Conservation (phyloP, 2,329 filamentous ascomycete species). For the Fusarium armeniacum region DNA sequence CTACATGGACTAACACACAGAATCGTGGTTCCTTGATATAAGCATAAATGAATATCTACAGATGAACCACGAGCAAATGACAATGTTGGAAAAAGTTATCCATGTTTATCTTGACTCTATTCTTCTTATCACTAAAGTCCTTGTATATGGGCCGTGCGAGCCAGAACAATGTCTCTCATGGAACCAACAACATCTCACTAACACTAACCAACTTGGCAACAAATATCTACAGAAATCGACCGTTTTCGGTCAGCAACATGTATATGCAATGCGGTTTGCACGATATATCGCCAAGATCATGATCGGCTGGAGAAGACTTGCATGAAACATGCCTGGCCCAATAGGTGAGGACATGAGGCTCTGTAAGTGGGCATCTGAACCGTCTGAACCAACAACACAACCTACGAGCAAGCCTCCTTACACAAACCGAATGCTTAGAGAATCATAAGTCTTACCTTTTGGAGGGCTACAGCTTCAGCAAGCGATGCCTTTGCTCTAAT, state of each 20-base stretch:
- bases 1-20: too few relatives aligned
- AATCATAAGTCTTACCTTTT: too few relatives aligned
- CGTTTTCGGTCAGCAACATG: too few relatives aligned
- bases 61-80: too few relatives aligned
- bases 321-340: conserved; percentile 1
- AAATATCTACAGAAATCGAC: not conserved
- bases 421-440: not conserved
- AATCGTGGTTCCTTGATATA: not conserved
- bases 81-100: not conserved
- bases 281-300: not conserved
- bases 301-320: not conserved
- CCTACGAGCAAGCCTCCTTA: not conserved
- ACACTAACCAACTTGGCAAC: conserved; percentile 10
- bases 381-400: not conserved
- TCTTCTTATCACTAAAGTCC: not conserved
- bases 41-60: not conserved
- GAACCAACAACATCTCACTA: not conserved
- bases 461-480: too few relatives aligned
- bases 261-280: conserved; percentile 1
- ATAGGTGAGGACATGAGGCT: not conserved
- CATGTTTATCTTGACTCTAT: too few relatives aligned
- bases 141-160: not conserved
- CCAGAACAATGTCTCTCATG: not conserved
- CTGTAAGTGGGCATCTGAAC: not conserved
- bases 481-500: not conserved